Evolutionary conservation across 1,284 basidiomycete species (phyloP), one percentile per base, ranked within the genome.

Genomic region (Phlebopus sp.): DNA sequence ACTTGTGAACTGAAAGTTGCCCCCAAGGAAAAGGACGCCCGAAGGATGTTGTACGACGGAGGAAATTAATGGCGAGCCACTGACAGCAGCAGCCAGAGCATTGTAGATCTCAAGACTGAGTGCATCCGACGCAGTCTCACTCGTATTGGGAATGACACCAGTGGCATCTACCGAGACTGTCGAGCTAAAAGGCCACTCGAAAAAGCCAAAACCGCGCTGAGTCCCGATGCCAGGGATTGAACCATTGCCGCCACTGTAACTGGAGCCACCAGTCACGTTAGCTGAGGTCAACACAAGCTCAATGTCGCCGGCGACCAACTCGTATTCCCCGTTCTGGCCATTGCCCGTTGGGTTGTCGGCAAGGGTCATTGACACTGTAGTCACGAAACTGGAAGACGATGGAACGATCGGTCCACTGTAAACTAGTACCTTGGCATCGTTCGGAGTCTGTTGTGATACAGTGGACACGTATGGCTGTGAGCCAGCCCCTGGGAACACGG

Each of bases 381-480:
- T 82, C 23, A 78, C 79, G 64, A 94, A 95, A 41, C 79, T 66
- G 4, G 81, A 75, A 0, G 84, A 80, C 0, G 86, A 79, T 4
- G 89, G 87, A 23, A 89, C 75, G 34, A 97, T 78, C 10, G 86
- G 82, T 13, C 95, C 95, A 47, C 76, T 81, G 69, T 96, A 99
- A 46, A 99, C 74, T 10, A 79, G 69, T 2, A 77, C 69, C 7
- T 70, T 66, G 10, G 72, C 71, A 62, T 97, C 92, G 2, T 79
- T 69, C 11, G 75, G 65, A 50, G 89, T 90, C 55, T 79, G 78
- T 63, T 98, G 89, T 2, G 85, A 82, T 37, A 99, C 69, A 1
- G 76, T 83, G 15, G 77, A 79, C 15, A 86, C 81, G 55, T 71
- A 81, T 0, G 90, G 86, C 19, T 78, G 59, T 15, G 84, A 73